A percentile compares a stretch with the other conserved stretches of the same genome.
These are phyloP conservation scores for Fusarium sp. DNA, from an alignment of 2,329 filamentous ascomycete species.

Conservation along the genomic window DNA sequence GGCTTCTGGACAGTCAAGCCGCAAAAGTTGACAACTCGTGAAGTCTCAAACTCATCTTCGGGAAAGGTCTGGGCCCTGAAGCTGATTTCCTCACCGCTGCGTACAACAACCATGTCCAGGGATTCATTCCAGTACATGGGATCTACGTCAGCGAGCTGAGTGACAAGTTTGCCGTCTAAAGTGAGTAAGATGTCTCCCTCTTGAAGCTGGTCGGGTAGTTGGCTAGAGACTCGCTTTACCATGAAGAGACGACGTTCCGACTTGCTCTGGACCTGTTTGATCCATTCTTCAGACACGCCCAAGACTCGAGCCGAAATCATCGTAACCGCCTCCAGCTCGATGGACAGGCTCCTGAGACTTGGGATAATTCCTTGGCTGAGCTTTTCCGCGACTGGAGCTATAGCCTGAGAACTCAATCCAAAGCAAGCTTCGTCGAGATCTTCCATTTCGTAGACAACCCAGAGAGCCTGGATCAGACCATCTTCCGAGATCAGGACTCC, in stretches of 20 bases:
- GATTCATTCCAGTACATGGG: constrained; percentile 93
- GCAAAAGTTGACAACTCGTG: constrained; percentile 93
- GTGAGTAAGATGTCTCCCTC: constrained; percentile 95
- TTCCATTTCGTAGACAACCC: constrained; percentile 80
- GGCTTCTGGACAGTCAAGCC: constrained; percentile 93
- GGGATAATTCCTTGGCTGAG: constrained; percentile 85
- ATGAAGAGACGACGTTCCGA: constrained; percentile 98
- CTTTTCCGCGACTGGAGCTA: constrained; percentile 88
- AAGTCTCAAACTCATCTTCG: constrained; percentile 91
- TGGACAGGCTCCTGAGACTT: constrained; percentile 88
- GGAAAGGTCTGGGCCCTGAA: constrained; percentile 87
- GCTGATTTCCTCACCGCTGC: constrained; percentile 83
- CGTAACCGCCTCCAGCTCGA: constrained; percentile 93
- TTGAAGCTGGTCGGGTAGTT: constrained; percentile 70
- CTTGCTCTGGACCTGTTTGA: constrained; percentile 89
- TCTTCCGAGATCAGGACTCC: constrained; percentile 92
- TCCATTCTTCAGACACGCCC: constrained; percentile 97
- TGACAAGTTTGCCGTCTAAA: constrained; percentile 91
- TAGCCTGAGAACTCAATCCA: constrained; percentile 87
- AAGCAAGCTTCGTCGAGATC: constrained; percentile 60
- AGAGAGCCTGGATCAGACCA: constrained; percentile 92
- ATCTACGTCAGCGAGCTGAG: constrained; percentile 91
- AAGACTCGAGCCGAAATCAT: constrained; percentile 98
- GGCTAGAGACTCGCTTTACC: constrained; percentile 85
- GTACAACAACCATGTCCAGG: constrained; percentile 89